These are phyloP conservation scores for Solanum hybrid DNA, from an alignment of 305 asterid genomes.

Conservation along the genomic window DNA sequence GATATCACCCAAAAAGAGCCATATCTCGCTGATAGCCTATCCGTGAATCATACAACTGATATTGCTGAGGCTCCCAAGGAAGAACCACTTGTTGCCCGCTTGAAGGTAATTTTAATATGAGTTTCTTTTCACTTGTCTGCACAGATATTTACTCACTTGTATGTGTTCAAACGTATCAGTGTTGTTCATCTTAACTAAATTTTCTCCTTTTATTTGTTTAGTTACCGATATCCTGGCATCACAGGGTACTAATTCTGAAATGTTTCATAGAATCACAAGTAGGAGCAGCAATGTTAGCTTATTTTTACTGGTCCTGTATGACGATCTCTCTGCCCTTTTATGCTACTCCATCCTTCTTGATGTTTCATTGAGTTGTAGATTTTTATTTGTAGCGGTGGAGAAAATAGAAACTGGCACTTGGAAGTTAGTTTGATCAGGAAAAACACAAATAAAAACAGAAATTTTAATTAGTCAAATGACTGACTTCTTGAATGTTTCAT, in stretches of 20 bases:
- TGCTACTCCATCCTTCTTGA: not conserved
- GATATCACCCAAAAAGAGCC: slow-evolving; percentile 32
- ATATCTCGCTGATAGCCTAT: slow-evolving; percentile 24
- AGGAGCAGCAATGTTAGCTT: not conserved
- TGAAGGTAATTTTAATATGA: slow-evolving; percentile 44
- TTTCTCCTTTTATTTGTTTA: not conserved
- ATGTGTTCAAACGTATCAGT: slow-evolving; percentile 20
- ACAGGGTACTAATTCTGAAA: not conserved
- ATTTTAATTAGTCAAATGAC: not conserved
- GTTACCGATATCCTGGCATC: not conserved
- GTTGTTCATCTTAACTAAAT: slow-evolving; percentile 17
- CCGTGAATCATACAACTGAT: slow-evolving; percentile 29
- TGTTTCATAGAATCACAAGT: not conserved
- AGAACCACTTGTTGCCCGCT: slow-evolving; percentile 90
- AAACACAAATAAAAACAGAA: not conserved
- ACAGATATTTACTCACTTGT: slow-evolving; percentile 23
- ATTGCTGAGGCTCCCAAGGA: slow-evolving; percentile 46
- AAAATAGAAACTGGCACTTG: not conserved
- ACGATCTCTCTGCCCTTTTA: not conserved
- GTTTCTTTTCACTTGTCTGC: slow-evolving; percentile 3
- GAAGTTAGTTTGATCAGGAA: slow-evolving; percentile 4
- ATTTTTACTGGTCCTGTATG: not conserved
- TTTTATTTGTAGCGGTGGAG: not conserved
- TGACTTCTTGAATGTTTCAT: not conserved
- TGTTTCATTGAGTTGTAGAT: not conserved